phyloP scores from a whole-genome alignment of 441 rosid species.

The Euphorbia celastroides region DNA sequence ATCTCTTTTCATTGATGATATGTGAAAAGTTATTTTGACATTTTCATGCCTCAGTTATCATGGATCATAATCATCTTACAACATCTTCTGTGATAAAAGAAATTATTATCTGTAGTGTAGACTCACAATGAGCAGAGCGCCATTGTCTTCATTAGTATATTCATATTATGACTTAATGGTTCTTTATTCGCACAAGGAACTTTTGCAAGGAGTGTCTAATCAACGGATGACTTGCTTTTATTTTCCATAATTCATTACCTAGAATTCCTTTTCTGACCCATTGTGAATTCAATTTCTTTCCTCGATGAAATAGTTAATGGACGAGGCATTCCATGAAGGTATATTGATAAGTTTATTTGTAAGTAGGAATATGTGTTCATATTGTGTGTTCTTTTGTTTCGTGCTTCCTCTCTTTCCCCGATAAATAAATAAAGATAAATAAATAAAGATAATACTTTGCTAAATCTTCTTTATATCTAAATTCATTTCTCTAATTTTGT shows the following conservation, averaged over 20 bases:
- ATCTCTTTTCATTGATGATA: background rate
- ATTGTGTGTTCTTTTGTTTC: too few relatives aligned
- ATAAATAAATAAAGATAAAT: too few relatives aligned
- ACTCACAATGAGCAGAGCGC: background rate
- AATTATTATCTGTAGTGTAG: background rate
- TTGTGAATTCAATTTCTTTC: background rate
- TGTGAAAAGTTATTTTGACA: background rate
- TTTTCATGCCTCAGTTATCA: background rate
- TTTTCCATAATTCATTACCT: conserved; percentile 2
- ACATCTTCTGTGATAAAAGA: background rate
- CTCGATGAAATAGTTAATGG: background rate
- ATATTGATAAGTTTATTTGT: background rate
- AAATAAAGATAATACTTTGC: conserved; percentile 4
- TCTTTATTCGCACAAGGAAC: background rate
- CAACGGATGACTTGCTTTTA: background rate
- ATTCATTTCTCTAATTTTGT: conserved; percentile 5
- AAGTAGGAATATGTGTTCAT: too few relatives aligned
- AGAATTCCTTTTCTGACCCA: background rate
- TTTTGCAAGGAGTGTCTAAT: background rate
- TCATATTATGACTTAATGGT: background rate
- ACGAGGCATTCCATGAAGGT: conserved; percentile 1
- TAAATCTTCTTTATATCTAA: conserved; percentile 11
- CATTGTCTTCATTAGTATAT: background rate
- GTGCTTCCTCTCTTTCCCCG: background rate
- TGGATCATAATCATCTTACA: too few relatives aligned